A percentile compares a stretch with the other conserved stretches of the same genome.
These are phyloP conservation scores for Escovopsis weberi DNA, from an alignment of 2,329 filamentous ascomycete genomes.

Conservation along the genomic window DNA sequence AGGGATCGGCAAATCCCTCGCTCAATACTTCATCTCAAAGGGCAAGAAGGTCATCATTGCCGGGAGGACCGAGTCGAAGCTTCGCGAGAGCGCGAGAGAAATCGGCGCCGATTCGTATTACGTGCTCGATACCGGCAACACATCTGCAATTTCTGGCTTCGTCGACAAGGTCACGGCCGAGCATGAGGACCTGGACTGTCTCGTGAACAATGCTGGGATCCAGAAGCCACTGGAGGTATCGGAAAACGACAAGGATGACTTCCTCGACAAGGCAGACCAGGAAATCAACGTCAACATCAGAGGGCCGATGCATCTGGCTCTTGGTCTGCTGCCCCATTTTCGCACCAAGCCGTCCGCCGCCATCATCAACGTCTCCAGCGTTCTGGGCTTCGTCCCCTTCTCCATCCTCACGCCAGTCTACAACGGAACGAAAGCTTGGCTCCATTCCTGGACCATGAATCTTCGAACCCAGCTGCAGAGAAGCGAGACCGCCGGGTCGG, in stretches of 20 bases:
- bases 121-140: constrained; percentile 33
- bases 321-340: constrained; percentile 35
- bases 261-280: constrained; percentile 36
- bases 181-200: constrained; percentile 36
- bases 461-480: constrained; percentile 32
- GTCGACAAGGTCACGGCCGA: constrained; percentile 28
- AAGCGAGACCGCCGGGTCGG: constrained; percentile 8
- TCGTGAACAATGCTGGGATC: constrained; percentile 45
- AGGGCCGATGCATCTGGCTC: constrained; percentile 40
- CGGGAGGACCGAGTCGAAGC: constrained; percentile 39
- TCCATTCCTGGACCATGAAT: constrained; percentile 42
- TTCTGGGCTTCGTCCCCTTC: constrained; percentile 37
- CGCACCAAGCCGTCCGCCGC: constrained; percentile 23
- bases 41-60: constrained; percentile 37
- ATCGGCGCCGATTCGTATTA: constrained; percentile 36
- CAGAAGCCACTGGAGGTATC: constrained; percentile 36
- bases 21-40: constrained; percentile 28
- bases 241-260: constrained; percentile 23
- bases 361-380: constrained; percentile 40
- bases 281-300: constrained; percentile 45
- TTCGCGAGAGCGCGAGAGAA: constrained; percentile 26
- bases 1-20: constrained; percentile 35
- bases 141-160: constrained; percentile 28
- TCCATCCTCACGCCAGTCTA: constrained; percentile 42
- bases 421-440: constrained; percentile 43